These are phyloP conservation scores for Phytomonas sp. DNA, from an alignment of 208 protist genomes.

Conservation along the genomic window DNA sequence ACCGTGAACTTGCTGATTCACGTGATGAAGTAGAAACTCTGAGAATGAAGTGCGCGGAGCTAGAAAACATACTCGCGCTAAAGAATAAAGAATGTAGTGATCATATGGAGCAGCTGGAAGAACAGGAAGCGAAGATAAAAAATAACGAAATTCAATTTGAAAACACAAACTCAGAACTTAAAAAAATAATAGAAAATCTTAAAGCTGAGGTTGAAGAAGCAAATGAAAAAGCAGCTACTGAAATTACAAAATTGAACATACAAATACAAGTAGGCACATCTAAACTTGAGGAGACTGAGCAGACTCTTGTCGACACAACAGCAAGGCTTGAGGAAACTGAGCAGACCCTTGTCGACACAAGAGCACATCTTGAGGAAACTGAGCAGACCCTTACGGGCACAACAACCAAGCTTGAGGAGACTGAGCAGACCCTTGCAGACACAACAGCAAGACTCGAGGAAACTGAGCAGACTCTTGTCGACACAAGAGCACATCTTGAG, in stretches of 20 bases:
- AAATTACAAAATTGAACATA: neutral
- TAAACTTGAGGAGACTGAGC: neutral
- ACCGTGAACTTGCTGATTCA: slow-evolving; percentile 14
- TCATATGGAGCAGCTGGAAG: slow-evolving; percentile 19
- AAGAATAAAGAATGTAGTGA: slow-evolving; percentile 6
- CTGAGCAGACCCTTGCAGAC: slow-evolving; percentile 19
- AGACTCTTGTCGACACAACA: neutral
- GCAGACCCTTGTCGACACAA: slow-evolving; percentile 14
- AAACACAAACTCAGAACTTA: neutral
- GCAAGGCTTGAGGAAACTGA: slow-evolving; percentile 16
- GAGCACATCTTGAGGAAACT: slow-evolving; percentile 18
- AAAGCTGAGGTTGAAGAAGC: neutral
- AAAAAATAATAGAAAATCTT: neutral
- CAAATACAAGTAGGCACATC: neutral
- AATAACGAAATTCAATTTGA: slow-evolving; percentile 1
- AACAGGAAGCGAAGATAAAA: slow-evolving; percentile 11
- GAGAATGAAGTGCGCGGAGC: slow-evolving; percentile 21
- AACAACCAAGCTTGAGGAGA: slow-evolving; percentile 19
- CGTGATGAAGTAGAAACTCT: slow-evolving; percentile 15
- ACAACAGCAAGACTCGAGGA: slow-evolving; percentile 21
- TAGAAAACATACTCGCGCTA: slow-evolving; percentile 14
- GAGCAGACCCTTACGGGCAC: slow-evolving; percentile 23
- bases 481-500: slow-evolving; percentile 20
- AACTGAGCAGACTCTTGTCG: slow-evolving; percentile 18
- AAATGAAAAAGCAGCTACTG: neutral